These are phyloP conservation scores for Venustampulla echinocandica DNA, from an alignment of 495 filamentous ascomycete species.

Conservation along the genomic window DNA sequence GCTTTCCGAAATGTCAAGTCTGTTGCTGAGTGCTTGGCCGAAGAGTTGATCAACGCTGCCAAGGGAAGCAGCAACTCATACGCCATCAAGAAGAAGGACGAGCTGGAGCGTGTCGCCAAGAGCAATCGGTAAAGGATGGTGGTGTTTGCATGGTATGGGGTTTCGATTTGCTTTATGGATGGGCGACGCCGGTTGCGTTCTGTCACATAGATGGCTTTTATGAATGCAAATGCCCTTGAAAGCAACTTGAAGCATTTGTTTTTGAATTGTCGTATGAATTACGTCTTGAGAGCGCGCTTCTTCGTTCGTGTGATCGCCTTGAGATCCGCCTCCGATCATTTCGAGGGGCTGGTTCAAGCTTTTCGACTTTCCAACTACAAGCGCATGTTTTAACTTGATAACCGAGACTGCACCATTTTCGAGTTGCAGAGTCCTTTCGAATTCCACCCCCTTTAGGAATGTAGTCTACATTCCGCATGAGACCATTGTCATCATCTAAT, in stretches of 20 bases:
- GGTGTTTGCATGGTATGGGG: conserved; percentile 25
- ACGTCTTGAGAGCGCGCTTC: no score
- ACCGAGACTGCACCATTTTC: no score
- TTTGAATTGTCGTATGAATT: background rate
- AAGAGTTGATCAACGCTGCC: conserved; percentile 99
- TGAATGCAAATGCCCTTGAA: conserved; percentile 16
- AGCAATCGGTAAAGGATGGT: conserved; percentile 77
- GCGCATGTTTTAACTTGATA: no score
- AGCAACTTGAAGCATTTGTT: background rate
- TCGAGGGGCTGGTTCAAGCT: no score
- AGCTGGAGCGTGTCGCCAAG: conserved; percentile 99
- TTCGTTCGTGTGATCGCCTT: no score
- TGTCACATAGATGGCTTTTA: conserved; percentile 24
- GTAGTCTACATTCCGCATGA: no score
- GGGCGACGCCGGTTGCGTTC: conserved; percentile 18
- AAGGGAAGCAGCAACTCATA: conserved; percentile 99
- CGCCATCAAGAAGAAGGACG: conserved; percentile 99
- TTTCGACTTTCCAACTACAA: no score
- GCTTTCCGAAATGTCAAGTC: conserved; percentile 99
- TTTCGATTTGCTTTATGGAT: conserved; percentile 22
- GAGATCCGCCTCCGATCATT: no score
- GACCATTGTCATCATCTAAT: no score
- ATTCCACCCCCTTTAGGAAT: no score
- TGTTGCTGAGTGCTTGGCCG: conserved; percentile 94
- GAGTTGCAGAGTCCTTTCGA: no score